Evolutionary conservation across 2,329 filamentous ascomycete species (phyloP).

Genomic region (Penicillium nordicum): DNA sequence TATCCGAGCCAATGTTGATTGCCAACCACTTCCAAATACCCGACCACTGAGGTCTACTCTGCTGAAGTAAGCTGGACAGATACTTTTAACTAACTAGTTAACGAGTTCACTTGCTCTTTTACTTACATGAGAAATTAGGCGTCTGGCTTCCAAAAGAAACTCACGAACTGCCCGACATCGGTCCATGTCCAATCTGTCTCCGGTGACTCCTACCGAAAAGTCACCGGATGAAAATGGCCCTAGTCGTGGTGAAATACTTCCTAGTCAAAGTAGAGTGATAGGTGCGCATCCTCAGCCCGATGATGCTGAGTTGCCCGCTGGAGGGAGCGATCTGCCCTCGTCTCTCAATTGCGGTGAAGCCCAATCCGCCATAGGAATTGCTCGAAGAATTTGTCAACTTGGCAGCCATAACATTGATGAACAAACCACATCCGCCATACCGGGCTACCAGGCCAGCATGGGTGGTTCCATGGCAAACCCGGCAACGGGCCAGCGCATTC

Average conservation of each 20-base stretch:
- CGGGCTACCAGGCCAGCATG: slow-evolving; percentile 25
- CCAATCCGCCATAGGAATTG: slow-evolving; percentile 37
- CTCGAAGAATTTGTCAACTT: slow-evolving; percentile 31
- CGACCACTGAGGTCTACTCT: slow-evolving; percentile 1
- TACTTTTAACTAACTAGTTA: neutral
- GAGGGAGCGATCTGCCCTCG: neutral
- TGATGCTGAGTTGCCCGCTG: neutral
- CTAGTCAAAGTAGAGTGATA: neutral
- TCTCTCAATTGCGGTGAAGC: slow-evolving; percentile 27
- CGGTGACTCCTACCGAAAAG: neutral
- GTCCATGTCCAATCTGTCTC: neutral
- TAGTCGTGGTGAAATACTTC: neutral
- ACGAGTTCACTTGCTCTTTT: neutral
- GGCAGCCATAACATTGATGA: slow-evolving; percentile 28
- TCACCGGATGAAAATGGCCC: neutral
- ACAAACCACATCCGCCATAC: slow-evolving; percentile 36
- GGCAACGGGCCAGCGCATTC: slow-evolving; percentile 19
- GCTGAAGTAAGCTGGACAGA: slow-evolving; percentile 10
- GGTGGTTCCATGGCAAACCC: slow-evolving; percentile 4
- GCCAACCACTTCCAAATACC: slow-evolving; percentile 8
- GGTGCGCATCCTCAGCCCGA: neutral
- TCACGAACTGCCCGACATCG: neutral
- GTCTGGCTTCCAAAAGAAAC: neutral
- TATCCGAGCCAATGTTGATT: slow-evolving; percentile 27
- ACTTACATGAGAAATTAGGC: neutral